These are phyloP conservation scores for Aureobasidium leucospermi DNA, from an alignment of 2,329 filamentous ascomycete species.

Conservation along the genomic window DNA sequence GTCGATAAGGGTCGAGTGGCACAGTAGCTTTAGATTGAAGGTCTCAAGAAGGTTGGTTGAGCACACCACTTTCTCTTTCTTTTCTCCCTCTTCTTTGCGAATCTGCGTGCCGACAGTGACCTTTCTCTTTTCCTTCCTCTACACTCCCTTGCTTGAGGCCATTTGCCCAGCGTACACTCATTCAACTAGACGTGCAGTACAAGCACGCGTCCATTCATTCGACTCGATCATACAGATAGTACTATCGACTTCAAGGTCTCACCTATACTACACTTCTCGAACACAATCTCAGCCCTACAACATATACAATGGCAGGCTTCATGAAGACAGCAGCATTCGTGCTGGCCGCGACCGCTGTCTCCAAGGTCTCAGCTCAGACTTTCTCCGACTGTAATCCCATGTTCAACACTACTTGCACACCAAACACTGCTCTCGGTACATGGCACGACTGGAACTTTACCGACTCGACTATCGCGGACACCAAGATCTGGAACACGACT, in stretches of 20 bases:
- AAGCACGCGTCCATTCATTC: conserved; percentile 8
- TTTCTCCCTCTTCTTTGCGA: background rate
- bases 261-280: background rate
- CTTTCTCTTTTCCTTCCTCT: background rate
- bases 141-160: conserved; percentile 9
- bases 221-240: background rate
- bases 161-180: conserved; percentile 1
- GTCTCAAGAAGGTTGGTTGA: conserved; percentile 1
- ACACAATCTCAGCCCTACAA: background rate
- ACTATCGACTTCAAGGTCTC: background rate
- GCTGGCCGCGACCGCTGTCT: conserved; percentile 26
- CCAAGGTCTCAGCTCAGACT: conserved; percentile 61
- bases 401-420: conserved; percentile 56
- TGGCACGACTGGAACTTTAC: conserved; percentile 59
- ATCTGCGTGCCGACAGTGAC: background rate
- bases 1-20: background rate
- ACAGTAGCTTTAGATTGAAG: background rate
- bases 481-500: conserved; percentile 42
- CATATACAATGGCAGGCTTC: background rate
- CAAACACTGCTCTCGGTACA: conserved; percentile 62
- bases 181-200: conserved; percentile 8
- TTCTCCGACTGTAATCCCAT: conserved; percentile 71
- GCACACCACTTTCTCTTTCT: conserved; percentile 10
- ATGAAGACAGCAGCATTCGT: conserved; percentile 19
- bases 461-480: conserved; percentile 37